Evolutionary conservation across 768 basidiomycete species (phyloP).

Genomic region (Xerocomus spinulosus): DNA sequence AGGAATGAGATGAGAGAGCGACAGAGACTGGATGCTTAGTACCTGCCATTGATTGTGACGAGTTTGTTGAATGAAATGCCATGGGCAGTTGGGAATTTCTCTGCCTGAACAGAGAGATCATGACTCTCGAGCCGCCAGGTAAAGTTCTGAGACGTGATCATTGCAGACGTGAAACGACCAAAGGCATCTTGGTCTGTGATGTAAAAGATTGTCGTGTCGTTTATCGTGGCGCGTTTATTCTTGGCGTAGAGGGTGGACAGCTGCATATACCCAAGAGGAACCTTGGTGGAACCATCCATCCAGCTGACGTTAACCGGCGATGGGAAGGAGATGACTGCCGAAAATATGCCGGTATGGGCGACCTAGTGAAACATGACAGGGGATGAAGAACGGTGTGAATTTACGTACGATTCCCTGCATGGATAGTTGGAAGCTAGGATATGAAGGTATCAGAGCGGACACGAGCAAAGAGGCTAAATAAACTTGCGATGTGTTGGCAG

Average conservation of each 20-base stretch:
- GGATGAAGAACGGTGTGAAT: background rate
- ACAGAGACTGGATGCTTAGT: background rate
- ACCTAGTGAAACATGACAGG: slow-evolving; percentile 36
- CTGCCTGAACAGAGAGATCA: slow-evolving; percentile 58
- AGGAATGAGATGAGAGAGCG: background rate
- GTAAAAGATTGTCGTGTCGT: slow-evolving; percentile 54
- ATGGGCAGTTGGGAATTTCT: slow-evolving; percentile 63
- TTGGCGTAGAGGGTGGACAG: slow-evolving; percentile 46
- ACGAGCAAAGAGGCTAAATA: background rate
- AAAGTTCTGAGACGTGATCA: slow-evolving; percentile 66
- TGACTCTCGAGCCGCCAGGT: slow-evolving; percentile 60
- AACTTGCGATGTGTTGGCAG: slow-evolving; percentile 55
- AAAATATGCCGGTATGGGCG: slow-evolving; percentile 61
- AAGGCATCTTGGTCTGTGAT: slow-evolving; percentile 57
- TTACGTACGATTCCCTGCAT: slow-evolving; percentile 51
- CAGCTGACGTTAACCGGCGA: slow-evolving; percentile 56
- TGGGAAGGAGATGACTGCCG: slow-evolving; percentile 58
- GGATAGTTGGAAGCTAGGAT: slow-evolving; percentile 44
- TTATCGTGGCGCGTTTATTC: slow-evolving; percentile 54
- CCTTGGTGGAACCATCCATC: slow-evolving; percentile 45
- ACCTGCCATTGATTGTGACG: slow-evolving; percentile 50
- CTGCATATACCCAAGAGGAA: slow-evolving; percentile 51
- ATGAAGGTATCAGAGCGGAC: slow-evolving; percentile 3
- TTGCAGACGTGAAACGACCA: slow-evolving; percentile 51
- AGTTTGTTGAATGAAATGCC: slow-evolving; percentile 62